Conservation (phyloP, 2,329 filamentous ascomycete species). For the Cercospora zeae-maydis region DNA sequence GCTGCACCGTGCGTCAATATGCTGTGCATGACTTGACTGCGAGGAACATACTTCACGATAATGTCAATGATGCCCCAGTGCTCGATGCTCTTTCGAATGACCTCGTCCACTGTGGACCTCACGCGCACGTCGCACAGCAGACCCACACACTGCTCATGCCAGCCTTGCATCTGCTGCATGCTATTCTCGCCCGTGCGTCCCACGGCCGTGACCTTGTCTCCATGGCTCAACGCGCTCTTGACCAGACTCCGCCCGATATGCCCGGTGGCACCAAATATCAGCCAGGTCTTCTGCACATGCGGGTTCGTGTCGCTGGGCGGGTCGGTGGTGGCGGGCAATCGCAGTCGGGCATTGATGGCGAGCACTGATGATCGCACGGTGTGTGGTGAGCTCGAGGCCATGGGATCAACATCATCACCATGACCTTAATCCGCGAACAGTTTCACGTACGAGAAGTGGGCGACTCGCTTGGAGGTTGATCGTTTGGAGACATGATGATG, state of each 20-base stretch:
- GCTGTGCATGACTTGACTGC: not conserved
- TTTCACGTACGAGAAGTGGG: conserved; percentile 6
- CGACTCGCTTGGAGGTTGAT: not conserved
- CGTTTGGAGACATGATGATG: not conserved
- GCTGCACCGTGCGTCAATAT: conserved; percentile 30
- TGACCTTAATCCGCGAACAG: not conserved
- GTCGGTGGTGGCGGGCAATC: conserved; percentile 80
- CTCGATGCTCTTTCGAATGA: conserved; percentile 66
- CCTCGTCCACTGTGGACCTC: conserved; percentile 69
- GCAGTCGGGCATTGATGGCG: conserved; percentile 30
- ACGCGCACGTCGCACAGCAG: conserved; percentile 88
- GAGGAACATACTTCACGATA: conserved; percentile 64
- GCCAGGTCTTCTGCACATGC: conserved; percentile 77
- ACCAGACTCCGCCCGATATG: conserved; percentile 92
- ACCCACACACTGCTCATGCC: conserved; percentile 69
- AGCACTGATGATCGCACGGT: conserved; percentile 16
- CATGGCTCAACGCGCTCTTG: conserved; percentile 72
- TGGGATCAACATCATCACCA: conserved; percentile 1
- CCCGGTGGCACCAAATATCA: conserved; percentile 95
- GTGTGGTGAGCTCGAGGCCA: conserved; percentile 16
- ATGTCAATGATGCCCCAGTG: conserved; percentile 76
- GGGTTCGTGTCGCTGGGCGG: conserved; percentile 70
- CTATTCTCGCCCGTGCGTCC: conserved; percentile 77
- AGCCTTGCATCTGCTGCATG: conserved; percentile 66
- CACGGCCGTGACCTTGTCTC: conserved; percentile 81